Conservation (phyloP, 352 stramenopile species). For the Discostella stelligera region DNA sequence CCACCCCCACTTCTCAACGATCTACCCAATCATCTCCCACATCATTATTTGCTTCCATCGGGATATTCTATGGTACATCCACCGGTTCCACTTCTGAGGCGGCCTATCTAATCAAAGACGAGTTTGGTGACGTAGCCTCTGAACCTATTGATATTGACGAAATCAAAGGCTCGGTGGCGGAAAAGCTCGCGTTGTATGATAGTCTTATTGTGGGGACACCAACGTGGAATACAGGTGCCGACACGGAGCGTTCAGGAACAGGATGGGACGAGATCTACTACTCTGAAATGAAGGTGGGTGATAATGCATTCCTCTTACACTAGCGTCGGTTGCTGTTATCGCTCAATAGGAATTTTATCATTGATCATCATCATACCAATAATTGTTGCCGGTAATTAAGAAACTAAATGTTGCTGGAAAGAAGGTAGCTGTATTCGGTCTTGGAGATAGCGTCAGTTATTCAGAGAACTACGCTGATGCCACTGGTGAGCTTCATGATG, state of each 20-base stretch:
- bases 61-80: constrained; percentile 79
- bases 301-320: not conserved
- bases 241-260: constrained; percentile 75
- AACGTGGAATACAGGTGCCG: constrained; percentile 75
- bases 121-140: constrained; percentile 67
- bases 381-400: too few relatives aligned
- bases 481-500: constrained; percentile 79
- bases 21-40: not conserved
- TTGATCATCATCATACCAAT: constrained; percentile 1
- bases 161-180: constrained; percentile 58
- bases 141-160: constrained; percentile 79
- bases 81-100: constrained; percentile 75
- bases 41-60: constrained; percentile 45
- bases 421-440: constrained; percentile 81
- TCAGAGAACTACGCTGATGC: constrained; percentile 82
- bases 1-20: not conserved
- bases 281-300: constrained; percentile 51
- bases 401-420: constrained; percentile 70
- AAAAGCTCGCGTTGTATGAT: constrained; percentile 74
- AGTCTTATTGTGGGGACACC: constrained; percentile 74
- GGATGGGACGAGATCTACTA: constrained; percentile 84
- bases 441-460: constrained; percentile 76
- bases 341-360: constrained; percentile 1
- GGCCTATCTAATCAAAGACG: constrained; percentile 60
- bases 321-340: not conserved